Evolutionary conservation across 331 rosid species (phyloP).

Genomic region (Saraca asoca): DNA sequence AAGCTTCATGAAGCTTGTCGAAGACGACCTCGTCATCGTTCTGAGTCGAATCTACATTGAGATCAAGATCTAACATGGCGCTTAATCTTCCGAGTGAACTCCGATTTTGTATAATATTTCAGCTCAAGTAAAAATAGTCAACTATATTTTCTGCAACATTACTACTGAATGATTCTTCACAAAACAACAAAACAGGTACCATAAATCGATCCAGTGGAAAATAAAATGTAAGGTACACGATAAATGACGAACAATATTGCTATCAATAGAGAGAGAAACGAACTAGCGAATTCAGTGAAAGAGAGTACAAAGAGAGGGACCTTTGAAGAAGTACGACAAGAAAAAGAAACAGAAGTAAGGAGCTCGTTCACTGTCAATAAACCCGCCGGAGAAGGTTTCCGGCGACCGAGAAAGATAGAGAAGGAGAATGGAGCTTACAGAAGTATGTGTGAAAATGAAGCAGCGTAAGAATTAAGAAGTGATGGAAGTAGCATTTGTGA

Average conservation of each 20-base stretch:
- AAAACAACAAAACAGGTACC: constrained; percentile 17
- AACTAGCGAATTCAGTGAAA: neutral
- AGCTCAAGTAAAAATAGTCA: constrained; percentile 5
- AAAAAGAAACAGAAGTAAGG: neutral
- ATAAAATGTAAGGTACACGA: constrained; percentile 32
- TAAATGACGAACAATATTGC: constrained; percentile 36
- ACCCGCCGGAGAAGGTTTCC: constrained; percentile 37
- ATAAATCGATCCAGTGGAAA: constrained; percentile 33
- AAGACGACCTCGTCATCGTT: constrained; percentile 43
- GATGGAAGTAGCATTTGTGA: constrained; percentile 39
- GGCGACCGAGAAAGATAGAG: constrained; percentile 38
- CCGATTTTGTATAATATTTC: neutral
- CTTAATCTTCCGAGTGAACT: constrained; percentile 34
- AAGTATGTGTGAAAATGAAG: constrained; percentile 1
- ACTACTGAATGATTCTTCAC: constrained; percentile 28
- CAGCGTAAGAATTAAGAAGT: neutral
- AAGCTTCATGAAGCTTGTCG: constrained; percentile 59
- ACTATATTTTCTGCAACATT: constrained; percentile 32
- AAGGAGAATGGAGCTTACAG: constrained; percentile 6
- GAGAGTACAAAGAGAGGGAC: constrained; percentile 26
- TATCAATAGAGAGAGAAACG: constrained; percentile 24
- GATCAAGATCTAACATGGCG: constrained; percentile 87
- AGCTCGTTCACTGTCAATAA: constrained; percentile 10
- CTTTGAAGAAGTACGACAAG: constrained; percentile 9
- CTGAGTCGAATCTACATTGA: constrained; percentile 57